Evolutionary conservation across 2,329 filamentous ascomycete species (phyloP).

Genomic region (Sclerotinia spermophila): DNA sequence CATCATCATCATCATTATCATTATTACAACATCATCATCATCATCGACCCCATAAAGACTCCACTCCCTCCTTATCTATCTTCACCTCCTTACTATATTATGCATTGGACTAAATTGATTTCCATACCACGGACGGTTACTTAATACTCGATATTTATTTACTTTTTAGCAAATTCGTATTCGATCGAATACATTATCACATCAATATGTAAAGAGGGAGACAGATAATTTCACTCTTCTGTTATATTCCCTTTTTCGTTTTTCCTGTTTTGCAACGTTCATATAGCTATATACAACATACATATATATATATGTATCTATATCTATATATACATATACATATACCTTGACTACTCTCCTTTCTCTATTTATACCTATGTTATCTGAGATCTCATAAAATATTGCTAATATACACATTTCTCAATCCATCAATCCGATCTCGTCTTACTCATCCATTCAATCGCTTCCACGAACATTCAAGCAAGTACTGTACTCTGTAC

Average conservation of each 20-base stretch:
- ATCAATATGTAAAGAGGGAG: slow-evolving; percentile 9
- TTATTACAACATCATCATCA: slow-evolving; percentile 2
- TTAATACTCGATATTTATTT: neutral
- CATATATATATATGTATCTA: neutral
- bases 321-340: neutral
- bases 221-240: neutral
- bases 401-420: neutral
- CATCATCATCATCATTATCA: neutral
- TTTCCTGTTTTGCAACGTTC: neutral
- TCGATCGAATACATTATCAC: neutral
- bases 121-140: neutral
- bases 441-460: slow-evolving; percentile 8
- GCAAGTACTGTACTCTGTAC: neutral
- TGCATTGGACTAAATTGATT: neutral
- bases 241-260: neutral
- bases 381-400: neutral
- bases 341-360: neutral
- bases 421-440: neutral
- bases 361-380: neutral
- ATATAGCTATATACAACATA: neutral
- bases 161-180: neutral
- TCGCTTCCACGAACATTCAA: slow-evolving; percentile 1
- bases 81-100: neutral
- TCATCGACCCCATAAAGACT: slow-evolving; percentile 4
- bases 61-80: neutral